Evolutionary conservation across 2,329 filamentous ascomycete species (phyloP).

Genomic region (Microcyclosporella mali): DNA sequence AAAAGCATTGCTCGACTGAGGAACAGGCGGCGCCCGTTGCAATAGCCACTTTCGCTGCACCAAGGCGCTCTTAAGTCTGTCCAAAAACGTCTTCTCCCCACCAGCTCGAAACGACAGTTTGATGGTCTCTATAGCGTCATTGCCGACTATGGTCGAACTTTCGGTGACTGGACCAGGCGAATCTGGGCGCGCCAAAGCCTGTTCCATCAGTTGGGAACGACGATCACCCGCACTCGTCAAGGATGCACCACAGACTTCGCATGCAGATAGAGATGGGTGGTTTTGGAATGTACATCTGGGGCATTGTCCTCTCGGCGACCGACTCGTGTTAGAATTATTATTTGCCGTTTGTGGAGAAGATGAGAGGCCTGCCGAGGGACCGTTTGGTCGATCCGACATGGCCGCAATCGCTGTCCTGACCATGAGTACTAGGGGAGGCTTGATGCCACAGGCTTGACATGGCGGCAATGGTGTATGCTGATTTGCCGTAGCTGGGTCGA

Average conservation of each 20-base stretch:
- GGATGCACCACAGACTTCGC: slow-evolving; percentile 84
- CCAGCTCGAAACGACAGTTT: slow-evolving; percentile 89
- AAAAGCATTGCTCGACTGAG: slow-evolving; percentile 48
- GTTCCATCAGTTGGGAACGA: slow-evolving; percentile 33
- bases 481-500: slow-evolving; percentile 76
- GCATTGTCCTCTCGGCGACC: slow-evolving; percentile 43
- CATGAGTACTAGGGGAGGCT: slow-evolving; percentile 73
- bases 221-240: slow-evolving; percentile 46
- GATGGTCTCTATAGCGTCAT: slow-evolving; percentile 65
- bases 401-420: slow-evolving; percentile 80
- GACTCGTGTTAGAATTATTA: background rate
- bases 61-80: slow-evolving; percentile 79
- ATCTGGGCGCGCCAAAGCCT: slow-evolving; percentile 48
- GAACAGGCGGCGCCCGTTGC: slow-evolving; percentile 80
- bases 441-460: slow-evolving; percentile 90
- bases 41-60: slow-evolving; percentile 94
- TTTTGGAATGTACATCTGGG: slow-evolving; percentile 91
- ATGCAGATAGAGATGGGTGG: slow-evolving; percentile 75
- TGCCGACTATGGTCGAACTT: slow-evolving; percentile 38
- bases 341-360: background rate
- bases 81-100: slow-evolving; percentile 84
- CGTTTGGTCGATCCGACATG: slow-evolving; percentile 51
- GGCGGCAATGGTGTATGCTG: slow-evolving; percentile 74
- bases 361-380: slow-evolving; percentile 4
- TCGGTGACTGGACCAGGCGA: slow-evolving; percentile 69